Evolutionary conservation across 805 yeast genomes (phyloP).

Genomic region (Candida berthetii): DNA sequence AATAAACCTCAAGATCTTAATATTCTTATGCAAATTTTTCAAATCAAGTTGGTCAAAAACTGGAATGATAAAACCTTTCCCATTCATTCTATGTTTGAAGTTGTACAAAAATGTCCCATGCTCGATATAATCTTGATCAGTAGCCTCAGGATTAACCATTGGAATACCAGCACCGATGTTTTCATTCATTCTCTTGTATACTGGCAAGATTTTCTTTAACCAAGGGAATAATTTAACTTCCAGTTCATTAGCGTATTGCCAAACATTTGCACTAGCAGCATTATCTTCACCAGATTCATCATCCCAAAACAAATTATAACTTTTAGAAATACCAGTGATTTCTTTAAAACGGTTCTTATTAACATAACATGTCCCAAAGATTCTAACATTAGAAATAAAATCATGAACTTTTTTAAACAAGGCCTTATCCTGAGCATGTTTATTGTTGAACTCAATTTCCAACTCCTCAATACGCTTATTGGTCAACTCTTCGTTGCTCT

Average conservation of each 20-base stretch:
- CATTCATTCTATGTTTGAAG: slow-evolving; percentile 16
- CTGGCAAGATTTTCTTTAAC: slow-evolving; percentile 29
- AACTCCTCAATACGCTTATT: neutral
- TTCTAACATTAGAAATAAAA: slow-evolving; percentile 11
- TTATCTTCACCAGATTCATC: slow-evolving; percentile 4
- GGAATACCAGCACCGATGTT: slow-evolving; percentile 21
- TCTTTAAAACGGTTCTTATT: slow-evolving; percentile 7
- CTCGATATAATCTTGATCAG: slow-evolving; percentile 1
- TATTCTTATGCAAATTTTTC: slow-evolving; percentile 4
- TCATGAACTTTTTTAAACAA: slow-evolving; percentile 1
- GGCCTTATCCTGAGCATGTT: neutral
- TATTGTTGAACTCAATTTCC: neutral
- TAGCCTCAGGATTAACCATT: slow-evolving; percentile 10
- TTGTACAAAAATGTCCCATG: slow-evolving; percentile 15
- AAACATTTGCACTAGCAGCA: slow-evolving; percentile 1
- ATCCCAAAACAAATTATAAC: slow-evolving; percentile 5
- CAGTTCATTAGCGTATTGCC: slow-evolving; percentile 22
- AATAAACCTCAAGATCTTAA: slow-evolving; percentile 17
- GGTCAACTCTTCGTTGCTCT: neutral
- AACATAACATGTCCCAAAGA: slow-evolving; percentile 17
- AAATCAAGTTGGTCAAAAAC: slow-evolving; percentile 14
- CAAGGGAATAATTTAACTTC: slow-evolving; percentile 33
- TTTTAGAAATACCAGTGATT: slow-evolving; percentile 1
- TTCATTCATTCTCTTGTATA: slow-evolving; percentile 30
- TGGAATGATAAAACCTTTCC: slow-evolving; percentile 23